These are phyloP conservation scores for Podaxis pistillaris DNA, from an alignment of 768 basidiomycete genomes.

Conservation along the genomic window DNA sequence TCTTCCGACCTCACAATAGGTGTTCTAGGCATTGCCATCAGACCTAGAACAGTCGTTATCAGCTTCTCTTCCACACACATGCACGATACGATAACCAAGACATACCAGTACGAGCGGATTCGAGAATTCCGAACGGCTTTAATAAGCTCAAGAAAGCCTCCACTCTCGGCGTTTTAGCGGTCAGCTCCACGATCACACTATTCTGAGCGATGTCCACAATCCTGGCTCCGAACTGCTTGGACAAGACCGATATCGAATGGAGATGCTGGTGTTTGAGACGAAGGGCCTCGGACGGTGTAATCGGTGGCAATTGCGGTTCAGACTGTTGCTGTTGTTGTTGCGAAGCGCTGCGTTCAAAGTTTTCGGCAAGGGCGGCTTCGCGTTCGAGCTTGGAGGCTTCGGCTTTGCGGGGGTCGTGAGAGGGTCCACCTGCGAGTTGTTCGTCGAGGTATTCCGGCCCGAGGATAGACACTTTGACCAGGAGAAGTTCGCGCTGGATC, in stretches of 20 bases:
- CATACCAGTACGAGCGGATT: constrained; percentile 91
- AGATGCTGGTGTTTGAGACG: constrained; percentile 88
- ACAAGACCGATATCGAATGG: constrained; percentile 80
- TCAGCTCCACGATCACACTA: constrained; percentile 92
- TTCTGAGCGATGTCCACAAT: constrained; percentile 95
- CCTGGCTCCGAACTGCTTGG: constrained; percentile 87
- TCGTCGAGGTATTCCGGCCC: constrained; percentile 96
- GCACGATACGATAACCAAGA: constrained; percentile 17
- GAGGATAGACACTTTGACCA: constrained; percentile 95
- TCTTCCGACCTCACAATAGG: constrained; percentile 67
- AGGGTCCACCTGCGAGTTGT: constrained; percentile 82
- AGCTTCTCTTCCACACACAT: neutral
- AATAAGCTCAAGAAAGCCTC: constrained; percentile 90
- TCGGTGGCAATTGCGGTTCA: constrained; percentile 32
- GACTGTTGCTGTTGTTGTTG: constrained; percentile 26
- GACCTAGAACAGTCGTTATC: constrained; percentile 45
- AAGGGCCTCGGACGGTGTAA: constrained; percentile 83
- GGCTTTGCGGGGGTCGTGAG: constrained; percentile 66
- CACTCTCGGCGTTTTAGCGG: constrained; percentile 88
- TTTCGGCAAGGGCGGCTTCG: constrained; percentile 70
- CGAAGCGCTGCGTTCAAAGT: constrained; percentile 66
- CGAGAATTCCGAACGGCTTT: constrained; percentile 93
- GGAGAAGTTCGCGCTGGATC: constrained; percentile 90
- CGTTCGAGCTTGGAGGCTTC: constrained; percentile 57
- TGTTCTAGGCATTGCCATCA: constrained; percentile 98